phyloP scores from a whole-genome alignment of 2,329 filamentous ascomycete species.

The Lasiodiplodia theobromae region DNA sequence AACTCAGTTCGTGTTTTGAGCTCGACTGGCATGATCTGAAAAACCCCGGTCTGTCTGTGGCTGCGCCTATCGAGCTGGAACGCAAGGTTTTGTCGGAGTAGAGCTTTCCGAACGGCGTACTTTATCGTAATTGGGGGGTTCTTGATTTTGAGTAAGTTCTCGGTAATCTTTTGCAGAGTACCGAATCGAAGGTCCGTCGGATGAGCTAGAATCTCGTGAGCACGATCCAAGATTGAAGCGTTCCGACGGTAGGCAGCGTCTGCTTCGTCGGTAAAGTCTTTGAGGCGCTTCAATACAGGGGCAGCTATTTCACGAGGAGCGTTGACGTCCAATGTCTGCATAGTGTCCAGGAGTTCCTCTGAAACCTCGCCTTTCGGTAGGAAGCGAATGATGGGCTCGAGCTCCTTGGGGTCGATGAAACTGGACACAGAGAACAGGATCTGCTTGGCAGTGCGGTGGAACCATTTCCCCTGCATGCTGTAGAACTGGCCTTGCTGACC shows the following conservation, averaged over 20 bases:
- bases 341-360: constrained; percentile 43
- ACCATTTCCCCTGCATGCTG: constrained; percentile 59
- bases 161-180: constrained; percentile 56
- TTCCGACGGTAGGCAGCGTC: constrained; percentile 57
- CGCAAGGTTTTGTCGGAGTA: constrained; percentile 66
- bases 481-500: constrained; percentile 55
- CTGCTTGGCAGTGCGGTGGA: constrained; percentile 45
- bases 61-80: constrained; percentile 64
- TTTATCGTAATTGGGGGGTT: constrained; percentile 59
- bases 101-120: constrained; percentile 73
- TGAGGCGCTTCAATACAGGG: constrained; percentile 53
- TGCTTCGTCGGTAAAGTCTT: constrained; percentile 52
- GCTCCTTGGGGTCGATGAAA: constrained; percentile 54
- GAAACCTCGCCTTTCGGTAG: constrained; percentile 54
- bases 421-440: constrained; percentile 59
- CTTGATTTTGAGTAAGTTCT: constrained; percentile 48
- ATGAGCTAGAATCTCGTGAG: constrained; percentile 57
- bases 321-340: constrained; percentile 47
- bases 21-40: constrained; percentile 65
- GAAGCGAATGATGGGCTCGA: constrained; percentile 58
- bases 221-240: constrained; percentile 56
- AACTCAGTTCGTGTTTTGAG: constrained; percentile 62
- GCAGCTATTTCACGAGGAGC: constrained; percentile 56
- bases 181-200: constrained; percentile 53
- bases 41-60: constrained; percentile 64